Percentiles rank a stretch among this genome's conserved stretches.
phyloP scores from a whole-genome alignment of 179 eudicot species.

The Gypsophila paniculata region DNA sequence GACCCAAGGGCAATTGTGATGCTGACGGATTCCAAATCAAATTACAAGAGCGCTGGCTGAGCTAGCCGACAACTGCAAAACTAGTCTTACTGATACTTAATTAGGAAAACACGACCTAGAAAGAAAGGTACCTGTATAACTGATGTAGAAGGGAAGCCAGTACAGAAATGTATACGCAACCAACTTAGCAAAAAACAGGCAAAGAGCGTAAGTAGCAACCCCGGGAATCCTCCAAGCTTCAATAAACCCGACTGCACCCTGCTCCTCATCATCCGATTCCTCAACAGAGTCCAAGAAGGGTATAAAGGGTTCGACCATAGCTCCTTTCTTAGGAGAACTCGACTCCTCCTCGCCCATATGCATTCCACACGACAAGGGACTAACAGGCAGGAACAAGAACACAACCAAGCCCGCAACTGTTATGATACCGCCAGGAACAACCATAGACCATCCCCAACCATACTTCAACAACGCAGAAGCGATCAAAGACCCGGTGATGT shows the following conservation, averaged over 20 bases:
- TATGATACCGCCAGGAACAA: conserved; percentile 60
- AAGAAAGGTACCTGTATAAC: conserved; percentile 54
- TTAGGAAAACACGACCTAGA: background rate
- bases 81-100: no score
- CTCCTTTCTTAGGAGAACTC: conserved; percentile 33
- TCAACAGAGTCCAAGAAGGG: conserved; percentile 7
- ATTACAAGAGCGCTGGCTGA: no score
- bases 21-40: no score
- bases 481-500: conserved; percentile 54
- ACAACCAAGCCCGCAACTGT: conserved; percentile 46
- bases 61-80: no score
- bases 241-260: conserved; percentile 55
- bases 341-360: conserved; percentile 38
- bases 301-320: conserved; percentile 41
- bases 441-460: conserved; percentile 91
- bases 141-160: conserved; percentile 32
- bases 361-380: conserved; percentile 53
- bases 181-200: conserved; percentile 74
- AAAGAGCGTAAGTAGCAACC: conserved; percentile 69
- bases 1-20: no score
- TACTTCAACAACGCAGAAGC: conserved; percentile 60
- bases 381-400: conserved; percentile 52
- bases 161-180: conserved; percentile 70
- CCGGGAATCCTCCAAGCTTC: conserved; percentile 85
- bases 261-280: conserved; percentile 19